Evolutionary conservation across 164 flowering plant species (phyloP), one percentile per base, ranked within the genome.

Genomic region (Houttuynia cordata): DNA sequence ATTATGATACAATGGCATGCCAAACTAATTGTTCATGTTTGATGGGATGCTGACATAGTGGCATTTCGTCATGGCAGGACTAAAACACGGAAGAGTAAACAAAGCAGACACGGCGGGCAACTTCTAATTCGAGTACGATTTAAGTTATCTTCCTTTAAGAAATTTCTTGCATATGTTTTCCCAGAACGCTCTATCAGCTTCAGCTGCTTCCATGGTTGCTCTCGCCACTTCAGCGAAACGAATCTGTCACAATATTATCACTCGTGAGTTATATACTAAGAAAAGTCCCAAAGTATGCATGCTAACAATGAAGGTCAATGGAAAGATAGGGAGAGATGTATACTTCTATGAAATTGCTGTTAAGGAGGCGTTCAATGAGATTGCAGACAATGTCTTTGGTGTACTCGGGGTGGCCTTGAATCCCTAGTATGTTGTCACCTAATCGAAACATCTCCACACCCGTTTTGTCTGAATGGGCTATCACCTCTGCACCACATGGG

Each of bases 361-460:
- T 61, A 34, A 68, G 72, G 30, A 88, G 84, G 56, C 96, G 85
- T 56, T 88, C 91, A 2, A 84, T 72, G 52, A 88, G 74, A 54
- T 81, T 73, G 50, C 13, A 57, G 13, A 84, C 75, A 57, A 88
- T 86, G 71, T 84, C 96, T 61, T 73, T 78, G 57, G 81, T 74
- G 75, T 88, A 88, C 63, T 88, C 96, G n/a, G 96, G 96, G 60
- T 88, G 96, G 18, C 96, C 96, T 72, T 88, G 93, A 62, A 88
- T 84, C 13, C 91, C 91, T 30, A 88, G 10, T n/a, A 86, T 71
- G 62, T 84, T 78, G 30, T 77, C 68, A n/a, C 81, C 88, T 54
- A 76, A 57, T 13, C 58, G 21, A 57, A 84, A 86, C 82, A 88
- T 81, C 70, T 88, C 96, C 13, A 88, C 87, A 0, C 80, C 72